A percentile compares a stretch with the other conserved stretches of the same genome.
Conservation (phyloP, 371 early-diverging fungal genomes). For the Mucor lusitanicus region DNA sequence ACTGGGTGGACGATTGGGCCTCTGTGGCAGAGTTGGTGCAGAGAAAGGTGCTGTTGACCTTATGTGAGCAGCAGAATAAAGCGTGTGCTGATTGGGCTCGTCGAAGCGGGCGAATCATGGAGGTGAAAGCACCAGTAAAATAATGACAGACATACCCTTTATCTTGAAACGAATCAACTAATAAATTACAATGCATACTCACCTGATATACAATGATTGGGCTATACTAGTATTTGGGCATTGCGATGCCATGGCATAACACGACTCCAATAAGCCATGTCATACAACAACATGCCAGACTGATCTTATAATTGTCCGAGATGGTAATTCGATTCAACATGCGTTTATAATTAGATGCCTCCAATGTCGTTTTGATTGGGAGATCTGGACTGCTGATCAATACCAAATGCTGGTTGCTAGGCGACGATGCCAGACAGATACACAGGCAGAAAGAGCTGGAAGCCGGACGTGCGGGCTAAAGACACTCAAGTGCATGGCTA, state of each 20-base stretch:
- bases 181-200: neutral
- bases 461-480: neutral
- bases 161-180: neutral
- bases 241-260: neutral
- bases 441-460: neutral
- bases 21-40: conserved; percentile 39
- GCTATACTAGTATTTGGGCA: neutral
- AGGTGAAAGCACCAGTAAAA: conserved; percentile 45
- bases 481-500: neutral
- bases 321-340: neutral
- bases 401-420: neutral
- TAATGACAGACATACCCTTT: conserved; percentile 9
- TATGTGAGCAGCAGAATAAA: conserved; percentile 49
- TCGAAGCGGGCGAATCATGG: conserved; percentile 23
- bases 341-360: neutral
- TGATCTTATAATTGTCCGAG: neutral
- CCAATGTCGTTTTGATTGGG: neutral
- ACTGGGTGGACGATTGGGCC: conserved; percentile 47
- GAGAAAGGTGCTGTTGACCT: conserved; percentile 41
- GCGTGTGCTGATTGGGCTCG: conserved; percentile 49
- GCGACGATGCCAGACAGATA: neutral
- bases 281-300: too few species aligned
- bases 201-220: too few species aligned
- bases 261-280: too few species aligned
- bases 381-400: neutral